Evolutionary conservation across 2,329 filamentous ascomycete genomes (phyloP).

Genomic region (Orbilia oligospora): DNA sequence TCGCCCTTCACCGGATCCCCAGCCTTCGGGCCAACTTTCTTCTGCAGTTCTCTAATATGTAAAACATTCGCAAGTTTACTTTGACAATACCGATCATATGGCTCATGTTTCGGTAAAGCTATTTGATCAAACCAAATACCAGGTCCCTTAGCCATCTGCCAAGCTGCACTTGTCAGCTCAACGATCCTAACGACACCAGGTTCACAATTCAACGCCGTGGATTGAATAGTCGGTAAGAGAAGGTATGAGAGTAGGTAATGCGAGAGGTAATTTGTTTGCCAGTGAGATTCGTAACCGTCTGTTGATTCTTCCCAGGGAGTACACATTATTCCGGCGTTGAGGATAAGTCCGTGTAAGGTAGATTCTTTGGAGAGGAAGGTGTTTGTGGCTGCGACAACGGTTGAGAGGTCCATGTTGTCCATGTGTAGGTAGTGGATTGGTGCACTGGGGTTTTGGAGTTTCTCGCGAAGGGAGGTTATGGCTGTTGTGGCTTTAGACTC

Average conservation of each 20-base stretch:
- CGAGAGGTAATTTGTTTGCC: slow-evolving; percentile 71
- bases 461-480: slow-evolving; percentile 67
- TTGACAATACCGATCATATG: slow-evolving; percentile 69
- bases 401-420: slow-evolving; percentile 62
- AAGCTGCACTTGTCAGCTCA: slow-evolving; percentile 68
- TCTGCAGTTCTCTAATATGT: slow-evolving; percentile 67
- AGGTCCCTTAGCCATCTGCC: slow-evolving; percentile 65
- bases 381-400: slow-evolving; percentile 55
- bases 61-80: slow-evolving; percentile 70
- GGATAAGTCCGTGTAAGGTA: slow-evolving; percentile 62
- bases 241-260: slow-evolving; percentile 70
- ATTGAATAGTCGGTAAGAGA: slow-evolving; percentile 68
- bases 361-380: slow-evolving; percentile 60
- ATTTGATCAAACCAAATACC: slow-evolving; percentile 69
- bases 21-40: slow-evolving; percentile 66
- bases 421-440: slow-evolving; percentile 61
- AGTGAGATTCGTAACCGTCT: slow-evolving; percentile 66
- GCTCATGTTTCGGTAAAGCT: slow-evolving; percentile 64
- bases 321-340: slow-evolving; percentile 57
- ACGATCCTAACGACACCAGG: slow-evolving; percentile 67
- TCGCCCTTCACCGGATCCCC: slow-evolving; percentile 65
- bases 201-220: slow-evolving; percentile 64
- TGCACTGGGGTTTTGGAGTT: slow-evolving; percentile 47
- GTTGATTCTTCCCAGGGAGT: slow-evolving; percentile 47
- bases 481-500: slow-evolving; percentile 67